Evolutionary conservation across 805 yeast genomes (phyloP), one percentile per base, ranked within the genome.

Genomic region (Cyberlindnera suaveolens): DNA sequence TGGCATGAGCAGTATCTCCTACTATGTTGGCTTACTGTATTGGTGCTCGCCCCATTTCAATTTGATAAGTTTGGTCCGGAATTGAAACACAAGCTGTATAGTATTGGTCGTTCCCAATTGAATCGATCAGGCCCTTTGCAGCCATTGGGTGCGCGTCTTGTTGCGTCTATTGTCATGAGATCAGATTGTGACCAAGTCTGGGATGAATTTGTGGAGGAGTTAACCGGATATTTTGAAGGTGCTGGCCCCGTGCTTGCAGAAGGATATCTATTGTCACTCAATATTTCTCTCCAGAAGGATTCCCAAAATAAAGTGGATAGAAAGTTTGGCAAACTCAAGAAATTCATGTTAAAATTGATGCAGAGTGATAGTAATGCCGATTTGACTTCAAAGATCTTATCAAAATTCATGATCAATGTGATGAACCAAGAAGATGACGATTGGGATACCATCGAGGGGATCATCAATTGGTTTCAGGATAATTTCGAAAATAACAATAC

Each of bases 41-140:
- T 89, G 18, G 72, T 80, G 0, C 64, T 85, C n/a, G 77, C 81
- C 0, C 97, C 98, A 0, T 89, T 90, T 55, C 71, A 76, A 2
- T 64, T 90, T 20, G 62, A 60, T 1, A 48, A 62, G 0, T 60
- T 82, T 14, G 62, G 61, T 2, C 48, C 57, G 3, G 44, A 56
- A 0, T 43, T 61, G 0, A 58, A 73, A 5, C 48, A 53, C 1
- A 41, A 57, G 3, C 52, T 82, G 1, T 71, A 67, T 36, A 45
- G 50, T 0, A 47, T 72, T 7, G 70, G 74, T 0, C 39, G 57
- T 4, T 34, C 36, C 1, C 62, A 59, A 41, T 60, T 76, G 34
- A 57, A 53, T 5, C 62, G 63, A 14, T 71, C 80, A 5, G 85
- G 87, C 5, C 46, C 64, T 30, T 31, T 60, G 54, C 48, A 51